Conservation (phyloP, 257 asterid species). For the Lithospermum erythrorhizon region DNA sequence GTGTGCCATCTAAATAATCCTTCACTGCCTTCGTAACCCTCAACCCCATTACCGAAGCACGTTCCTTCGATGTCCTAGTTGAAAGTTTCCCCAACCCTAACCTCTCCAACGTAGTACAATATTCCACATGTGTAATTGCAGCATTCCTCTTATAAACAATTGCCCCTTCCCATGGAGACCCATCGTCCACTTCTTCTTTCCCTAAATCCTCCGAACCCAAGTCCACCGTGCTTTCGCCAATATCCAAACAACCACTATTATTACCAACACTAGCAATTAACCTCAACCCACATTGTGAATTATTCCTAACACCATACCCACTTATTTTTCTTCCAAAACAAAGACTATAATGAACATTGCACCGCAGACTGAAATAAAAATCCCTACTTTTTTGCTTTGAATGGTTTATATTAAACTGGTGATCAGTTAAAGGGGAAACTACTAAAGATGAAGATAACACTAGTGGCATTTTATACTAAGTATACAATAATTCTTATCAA, state of each 20-base stretch:
- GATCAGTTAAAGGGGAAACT: not conserved
- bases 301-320: not conserved
- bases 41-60: conserved; percentile 82
- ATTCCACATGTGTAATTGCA: conserved; percentile 53
- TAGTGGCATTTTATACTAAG: not conserved
- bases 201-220: conserved; percentile 20
- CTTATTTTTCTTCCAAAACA: too few relatives aligned
- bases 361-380: not conserved
- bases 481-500: not conserved
- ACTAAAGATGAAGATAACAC: not conserved
- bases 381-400: not conserved
- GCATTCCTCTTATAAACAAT: conserved; percentile 56
- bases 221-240: conserved; percentile 9
- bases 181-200: conserved; percentile 26
- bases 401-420: too few relatives aligned
- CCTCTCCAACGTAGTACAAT: conserved; percentile 80
- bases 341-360: not conserved
- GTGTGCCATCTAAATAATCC: conserved; percentile 64
- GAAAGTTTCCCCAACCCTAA: conserved; percentile 61
- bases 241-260: not conserved
- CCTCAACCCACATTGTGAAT: conserved; percentile 1
- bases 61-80: conserved; percentile 41
- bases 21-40: conserved; percentile 53
- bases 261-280: conserved; percentile 10
- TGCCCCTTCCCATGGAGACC: conserved; percentile 76